Evolutionary conservation across 2,329 filamentous ascomycete genomes (phyloP).

Genomic region (Neoscytalidium dimidiatum): DNA sequence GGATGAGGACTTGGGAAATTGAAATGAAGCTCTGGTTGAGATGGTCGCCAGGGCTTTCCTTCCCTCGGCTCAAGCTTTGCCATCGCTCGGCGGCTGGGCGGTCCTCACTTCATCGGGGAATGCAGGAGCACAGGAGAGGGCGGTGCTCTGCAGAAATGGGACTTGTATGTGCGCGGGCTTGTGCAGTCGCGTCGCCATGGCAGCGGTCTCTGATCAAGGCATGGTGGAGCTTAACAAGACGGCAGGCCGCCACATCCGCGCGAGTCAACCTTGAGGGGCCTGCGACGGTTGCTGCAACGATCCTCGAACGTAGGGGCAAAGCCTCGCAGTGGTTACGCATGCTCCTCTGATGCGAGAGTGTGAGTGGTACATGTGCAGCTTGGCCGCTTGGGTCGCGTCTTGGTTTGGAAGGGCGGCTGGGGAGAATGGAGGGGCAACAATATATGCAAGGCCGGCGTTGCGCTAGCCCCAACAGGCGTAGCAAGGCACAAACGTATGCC

Average conservation of each 20-base stretch:
- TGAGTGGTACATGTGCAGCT: background rate
- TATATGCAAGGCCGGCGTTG: background rate
- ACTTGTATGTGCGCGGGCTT: background rate
- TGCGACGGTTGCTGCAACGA: background rate
- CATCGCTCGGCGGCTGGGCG: background rate
- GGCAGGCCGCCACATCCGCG: no score
- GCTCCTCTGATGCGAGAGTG: background rate
- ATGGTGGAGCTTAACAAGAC: background rate
- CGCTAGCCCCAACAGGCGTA: background rate
- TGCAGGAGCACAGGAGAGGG: background rate
- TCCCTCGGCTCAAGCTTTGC: background rate
- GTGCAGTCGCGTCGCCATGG: background rate
- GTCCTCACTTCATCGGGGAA: background rate
- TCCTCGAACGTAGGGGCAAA: background rate
- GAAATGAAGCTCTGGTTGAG: background rate
- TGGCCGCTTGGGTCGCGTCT: background rate
- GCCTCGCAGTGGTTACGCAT: background rate
- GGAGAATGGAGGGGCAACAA: conserved; percentile 2
- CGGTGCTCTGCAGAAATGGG: background rate
- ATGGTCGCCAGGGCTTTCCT: conserved; percentile 3
- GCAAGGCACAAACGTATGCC: no score
- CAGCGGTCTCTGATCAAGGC: background rate
- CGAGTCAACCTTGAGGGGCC: background rate
- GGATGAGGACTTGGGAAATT: background rate
- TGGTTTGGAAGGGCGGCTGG: background rate